Percentiles rank a stretch among this genome's conserved stretches.
These are phyloP conservation scores for Cryptosporidium ubiquitum DNA, from an alignment of 169 alveolate species.

Conservation along the genomic window DNA sequence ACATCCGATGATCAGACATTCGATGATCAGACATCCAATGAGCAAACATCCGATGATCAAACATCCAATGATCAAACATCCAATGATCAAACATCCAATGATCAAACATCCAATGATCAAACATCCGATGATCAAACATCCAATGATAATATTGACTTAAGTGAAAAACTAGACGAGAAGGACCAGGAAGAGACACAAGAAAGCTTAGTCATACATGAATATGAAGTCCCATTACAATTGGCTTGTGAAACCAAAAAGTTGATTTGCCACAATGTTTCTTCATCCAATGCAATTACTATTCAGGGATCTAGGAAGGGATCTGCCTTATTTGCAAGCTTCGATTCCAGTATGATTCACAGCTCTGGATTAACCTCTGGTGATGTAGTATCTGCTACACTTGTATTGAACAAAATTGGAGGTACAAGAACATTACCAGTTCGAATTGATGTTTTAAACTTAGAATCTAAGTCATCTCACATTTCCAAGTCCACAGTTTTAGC, in stretches of 20 bases:
- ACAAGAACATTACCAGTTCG: slow-evolving; percentile 51
- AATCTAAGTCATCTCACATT: slow-evolving; percentile 29
- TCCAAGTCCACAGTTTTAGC: slow-evolving; percentile 48
- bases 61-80: no score
- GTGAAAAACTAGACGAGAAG: not conserved
- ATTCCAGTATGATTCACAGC: not conserved
- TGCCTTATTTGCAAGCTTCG: slow-evolving; percentile 52
- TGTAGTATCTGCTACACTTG: slow-evolving; percentile 12
- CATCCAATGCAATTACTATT: slow-evolving; percentile 47
- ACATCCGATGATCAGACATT: no score
- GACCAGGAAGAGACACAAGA: slow-evolving; percentile 21
- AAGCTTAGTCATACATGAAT: slow-evolving; percentile 1
- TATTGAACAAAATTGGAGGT: slow-evolving; percentile 55
- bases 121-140: not conserved
- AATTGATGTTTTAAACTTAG: slow-evolving; percentile 30
- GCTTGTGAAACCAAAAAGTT: slow-evolving; percentile 58
- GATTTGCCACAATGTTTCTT: slow-evolving; percentile 22
- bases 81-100: no score
- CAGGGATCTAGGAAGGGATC: slow-evolving; percentile 70
- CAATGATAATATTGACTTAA: not conserved
- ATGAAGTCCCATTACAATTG: slow-evolving; percentile 8
- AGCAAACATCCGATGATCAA: no score
- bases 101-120: no score
- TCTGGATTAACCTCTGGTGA: slow-evolving; percentile 18
- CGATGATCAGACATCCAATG: no score